These are phyloP conservation scores for Spathaspora arborariae DNA, from an alignment of 805 yeast genomes.

Conservation along the genomic window DNA sequence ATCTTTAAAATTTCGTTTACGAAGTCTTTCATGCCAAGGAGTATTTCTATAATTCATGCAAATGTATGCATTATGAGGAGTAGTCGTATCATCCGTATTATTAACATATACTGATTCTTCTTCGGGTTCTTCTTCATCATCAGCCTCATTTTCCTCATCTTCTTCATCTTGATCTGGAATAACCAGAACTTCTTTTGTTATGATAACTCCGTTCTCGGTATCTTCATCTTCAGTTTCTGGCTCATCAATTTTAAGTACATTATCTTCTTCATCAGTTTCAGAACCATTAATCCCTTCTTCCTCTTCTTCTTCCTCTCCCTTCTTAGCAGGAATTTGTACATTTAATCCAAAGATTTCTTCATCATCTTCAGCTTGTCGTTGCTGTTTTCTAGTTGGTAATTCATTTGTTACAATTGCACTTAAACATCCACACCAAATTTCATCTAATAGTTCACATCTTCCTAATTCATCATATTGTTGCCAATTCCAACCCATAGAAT, in stretches of 20 bases:
- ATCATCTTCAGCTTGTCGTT: conserved; percentile 32
- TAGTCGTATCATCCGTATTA: conserved; percentile 11
- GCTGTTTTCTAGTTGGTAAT: conserved; percentile 20
- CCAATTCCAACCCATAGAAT: conserved; percentile 47
- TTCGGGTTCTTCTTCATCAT: conserved; percentile 6
- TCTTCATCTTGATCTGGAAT: conserved; percentile 21
- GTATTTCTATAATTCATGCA: conserved; percentile 54
- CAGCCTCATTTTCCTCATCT: conserved; percentile 3
- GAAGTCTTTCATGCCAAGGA: conserved; percentile 76
- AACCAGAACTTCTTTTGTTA: conserved; percentile 5
- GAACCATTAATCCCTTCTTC: conserved; percentile 20
- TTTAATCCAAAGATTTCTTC: conserved; percentile 29
- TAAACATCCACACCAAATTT: conserved; percentile 64
- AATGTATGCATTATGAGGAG: conserved; percentile 40
- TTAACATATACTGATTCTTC: conserved; percentile 10
- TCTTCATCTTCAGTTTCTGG: conserved; percentile 23
- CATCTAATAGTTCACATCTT: conserved; percentile 54
- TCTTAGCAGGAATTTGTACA: conserved; percentile 26
- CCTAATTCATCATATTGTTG: conserved; percentile 37
- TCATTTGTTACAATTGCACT: conserved; percentile 49
- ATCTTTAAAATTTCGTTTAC: conserved; percentile 70
- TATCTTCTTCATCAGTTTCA: conserved; percentile 21
- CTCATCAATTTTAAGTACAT: conserved; percentile 19
- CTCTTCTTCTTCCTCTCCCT: conserved; percentile 14
- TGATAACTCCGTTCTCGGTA: conserved; percentile 14